Percentiles rank a stretch among this genome's conserved stretches.
These are phyloP conservation scores for Asterella californica DNA, from an alignment of 225 moss, liverwort and hornwort species.

Conservation along the genomic window DNA sequence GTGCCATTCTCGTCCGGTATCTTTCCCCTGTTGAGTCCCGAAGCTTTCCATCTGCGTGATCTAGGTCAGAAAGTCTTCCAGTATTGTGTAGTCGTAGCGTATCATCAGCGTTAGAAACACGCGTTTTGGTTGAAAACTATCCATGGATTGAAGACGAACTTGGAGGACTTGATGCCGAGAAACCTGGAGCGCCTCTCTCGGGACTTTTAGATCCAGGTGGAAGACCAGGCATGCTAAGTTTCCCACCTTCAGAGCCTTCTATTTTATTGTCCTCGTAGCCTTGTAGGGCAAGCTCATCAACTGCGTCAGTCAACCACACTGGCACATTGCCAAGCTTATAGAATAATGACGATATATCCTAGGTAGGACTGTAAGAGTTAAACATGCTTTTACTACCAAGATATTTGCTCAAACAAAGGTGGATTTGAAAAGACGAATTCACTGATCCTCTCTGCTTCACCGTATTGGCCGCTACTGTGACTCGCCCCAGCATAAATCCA, in stretches of 20 bases:
- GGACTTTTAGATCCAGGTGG: slow-evolving; percentile 6
- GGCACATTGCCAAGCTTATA: slow-evolving; percentile 35
- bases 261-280: background rate
- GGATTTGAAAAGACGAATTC: slow-evolving; percentile 26
- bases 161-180: background rate
- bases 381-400: slow-evolving; percentile 49
- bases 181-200: too few species aligned
- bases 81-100: background rate
- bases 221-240: too few species aligned
- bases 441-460: slow-evolving; percentile 26
- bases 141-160: slow-evolving; percentile 2
- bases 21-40: background rate
- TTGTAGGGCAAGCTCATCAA: slow-evolving; percentile 23
- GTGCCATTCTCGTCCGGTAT: background rate
- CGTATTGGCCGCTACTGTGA: slow-evolving; percentile 38
- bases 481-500: slow-evolving; percentile 56
- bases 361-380: slow-evolving; percentile 30
- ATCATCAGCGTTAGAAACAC: background rate
- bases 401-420: slow-evolving; percentile 54
- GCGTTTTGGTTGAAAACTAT: background rate
- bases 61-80: background rate
- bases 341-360: slow-evolving; percentile 34
- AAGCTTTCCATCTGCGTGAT: background rate
- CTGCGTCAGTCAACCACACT: slow-evolving; percentile 44
- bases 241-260: background rate